Evolutionary conservation across 106 monocot genomes (phyloP), one percentile per base, ranked within the genome.

Genomic region (Triglochin maritima): DNA sequence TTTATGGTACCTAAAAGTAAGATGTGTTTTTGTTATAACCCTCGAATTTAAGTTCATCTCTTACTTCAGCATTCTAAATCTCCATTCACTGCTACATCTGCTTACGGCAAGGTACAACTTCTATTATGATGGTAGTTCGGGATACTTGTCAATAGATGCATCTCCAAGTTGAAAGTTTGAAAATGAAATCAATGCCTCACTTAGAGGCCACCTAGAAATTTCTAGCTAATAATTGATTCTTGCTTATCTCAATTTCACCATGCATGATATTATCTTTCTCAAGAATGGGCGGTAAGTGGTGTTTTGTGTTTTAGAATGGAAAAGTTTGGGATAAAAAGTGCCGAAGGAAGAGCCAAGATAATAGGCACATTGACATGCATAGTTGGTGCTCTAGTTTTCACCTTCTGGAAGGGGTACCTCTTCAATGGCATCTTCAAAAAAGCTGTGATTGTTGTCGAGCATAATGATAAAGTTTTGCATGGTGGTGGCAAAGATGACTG

Each of bases 391-490:
- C 63, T 82, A 14, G 4, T 71, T 12, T 86, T 82, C 52, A 86
- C 79, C 7, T 79, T 82, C 47, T 82, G 70, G 71, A 82, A 82
- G 69, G 79, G 86, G 8, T 56, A 49, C 56, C 48, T 77, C 11
- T 64, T 86, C 44, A 55, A 15, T 10, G 72, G 76, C 46, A 44
- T 86, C 66, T 57, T 74, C 12, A 77, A 60, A 2, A 61, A 29
- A 43, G 75, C 82, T 14, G 49, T 86, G 63, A 71, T 85, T 45
- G 44, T 43, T 7, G 17, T 74, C 12, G 57, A 7, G 6, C 62
- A 68, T 71, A 77, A 54, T 49, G 13, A 49, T 29, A 47, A 68
- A 58, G 68, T 60, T 9, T 13, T 67, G 1, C 15, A 5, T 29
- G 56, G 60, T 17, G 65, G 67, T 48, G 69, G 12, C 2, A 17